phyloP scores from a whole-genome alignment of 192 early-diverging fungal species.

The Podila minutissima region DNA sequence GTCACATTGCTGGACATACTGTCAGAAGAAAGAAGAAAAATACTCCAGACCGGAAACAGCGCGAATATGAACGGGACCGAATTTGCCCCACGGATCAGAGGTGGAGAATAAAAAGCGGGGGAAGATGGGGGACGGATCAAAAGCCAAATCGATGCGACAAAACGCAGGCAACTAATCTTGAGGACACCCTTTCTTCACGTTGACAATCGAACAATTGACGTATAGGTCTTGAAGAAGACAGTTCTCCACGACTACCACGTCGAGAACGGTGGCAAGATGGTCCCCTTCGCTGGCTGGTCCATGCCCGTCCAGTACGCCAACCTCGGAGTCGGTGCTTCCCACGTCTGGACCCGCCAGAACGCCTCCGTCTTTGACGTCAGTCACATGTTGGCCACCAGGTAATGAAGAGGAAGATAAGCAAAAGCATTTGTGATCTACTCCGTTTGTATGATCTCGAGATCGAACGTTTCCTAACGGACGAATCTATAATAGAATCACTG shows the following conservation, averaged over 20 bases:
- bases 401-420: neutral
- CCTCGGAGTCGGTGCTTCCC: conserved; percentile 90
- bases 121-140: too few relatives aligned
- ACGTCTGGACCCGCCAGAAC: conserved; percentile 87
- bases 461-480: neutral
- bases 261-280: conserved; percentile 94
- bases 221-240: conserved; percentile 71
- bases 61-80: too few relatives aligned
- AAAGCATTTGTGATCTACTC: neutral
- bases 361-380: conserved; percentile 98
- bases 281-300: conserved; percentile 95
- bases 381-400: conserved; percentile 97
- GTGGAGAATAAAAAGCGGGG: too few relatives aligned
- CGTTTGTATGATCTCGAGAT: neutral
- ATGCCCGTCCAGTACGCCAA: conserved; percentile 95
- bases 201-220: too few relatives aligned
- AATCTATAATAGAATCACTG: conserved; percentile 67
- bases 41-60: too few relatives aligned
- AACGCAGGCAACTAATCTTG: too few relatives aligned
- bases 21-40: too few relatives aligned
- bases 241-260: conserved; percentile 94
- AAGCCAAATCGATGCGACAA: too few relatives aligned
- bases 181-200: too few relatives aligned
- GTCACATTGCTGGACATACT: too few relatives aligned
- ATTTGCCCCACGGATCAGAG: too few relatives aligned